Percentiles rank a stretch among this genome's conserved stretches.
Conservation (phyloP, 83 land plant genomes). For the Thuja plicata region DNA sequence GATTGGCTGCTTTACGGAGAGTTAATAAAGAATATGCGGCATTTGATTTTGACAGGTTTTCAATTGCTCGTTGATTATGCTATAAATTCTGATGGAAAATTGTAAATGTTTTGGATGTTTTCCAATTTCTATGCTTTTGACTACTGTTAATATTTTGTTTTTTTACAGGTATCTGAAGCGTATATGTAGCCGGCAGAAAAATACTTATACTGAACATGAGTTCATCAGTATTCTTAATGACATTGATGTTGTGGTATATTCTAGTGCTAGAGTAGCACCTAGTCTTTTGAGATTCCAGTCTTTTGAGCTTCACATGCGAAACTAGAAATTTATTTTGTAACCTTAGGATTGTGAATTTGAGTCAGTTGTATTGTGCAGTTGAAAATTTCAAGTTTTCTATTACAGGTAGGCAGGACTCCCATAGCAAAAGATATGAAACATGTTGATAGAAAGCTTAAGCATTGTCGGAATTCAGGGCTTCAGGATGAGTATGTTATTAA, state of each 20-base stretch:
- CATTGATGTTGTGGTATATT: slow-evolving; percentile 54
- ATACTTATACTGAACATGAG: slow-evolving; percentile 29
- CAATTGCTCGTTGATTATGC: not conserved
- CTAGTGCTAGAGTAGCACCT: not conserved
- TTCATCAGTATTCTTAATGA: slow-evolving; percentile 37
- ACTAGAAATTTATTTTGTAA: not conserved
- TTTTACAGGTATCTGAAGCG: slow-evolving; percentile 51
- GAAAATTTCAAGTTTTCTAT: not conserved
- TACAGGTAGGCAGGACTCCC: slow-evolving; percentile 46
- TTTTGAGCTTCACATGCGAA: not conserved
- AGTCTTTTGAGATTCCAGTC: not conserved
- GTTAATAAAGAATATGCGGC: slow-evolving; percentile 40
- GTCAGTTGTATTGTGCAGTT: not conserved
- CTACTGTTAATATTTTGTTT: not conserved
- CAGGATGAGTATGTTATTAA: slow-evolving; percentile 49
- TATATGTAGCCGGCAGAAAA: slow-evolving; percentile 41
- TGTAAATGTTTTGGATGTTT: not conserved
- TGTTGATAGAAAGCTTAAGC: slow-evolving; percentile 62
- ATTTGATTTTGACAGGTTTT: slow-evolving; percentile 64
- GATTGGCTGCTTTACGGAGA: slow-evolving; percentile 68
- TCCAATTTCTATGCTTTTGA: not conserved
- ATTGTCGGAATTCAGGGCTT: slow-evolving; percentile 57
- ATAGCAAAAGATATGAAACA: slow-evolving; percentile 57
- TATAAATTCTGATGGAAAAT: not conserved
- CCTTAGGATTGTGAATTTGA: not conserved